Evolutionary conservation across 164 flowering plant genomes (phyloP).

Genomic region (Saururus chinensis): DNA sequence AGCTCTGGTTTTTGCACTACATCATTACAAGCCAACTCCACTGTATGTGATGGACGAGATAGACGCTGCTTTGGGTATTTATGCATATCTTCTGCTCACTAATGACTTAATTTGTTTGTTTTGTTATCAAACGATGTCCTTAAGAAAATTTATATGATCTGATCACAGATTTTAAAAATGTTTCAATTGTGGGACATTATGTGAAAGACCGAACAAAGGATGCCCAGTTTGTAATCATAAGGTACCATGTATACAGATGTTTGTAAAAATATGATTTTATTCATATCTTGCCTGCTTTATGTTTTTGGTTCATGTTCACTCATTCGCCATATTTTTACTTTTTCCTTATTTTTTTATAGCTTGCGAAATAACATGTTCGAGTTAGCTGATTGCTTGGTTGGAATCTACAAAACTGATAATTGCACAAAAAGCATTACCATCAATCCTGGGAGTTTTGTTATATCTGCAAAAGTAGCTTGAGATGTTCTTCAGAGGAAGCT

Average conservation of each 20-base stretch:
- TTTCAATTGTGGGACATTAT: constrained; percentile 96
- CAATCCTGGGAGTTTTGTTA: constrained; percentile 68
- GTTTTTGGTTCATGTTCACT: no score
- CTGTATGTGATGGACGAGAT: constrained; percentile 99
- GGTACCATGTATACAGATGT: constrained; percentile 21
- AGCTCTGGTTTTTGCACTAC: constrained; percentile 96
- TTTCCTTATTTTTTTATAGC: constrained; percentile 31
- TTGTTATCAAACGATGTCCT: no score
- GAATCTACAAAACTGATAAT: constrained; percentile 90
- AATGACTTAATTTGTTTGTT: not conserved
- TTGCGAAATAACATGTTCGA: constrained; percentile 96
- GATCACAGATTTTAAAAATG: constrained; percentile 86
- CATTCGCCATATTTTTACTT: no score
- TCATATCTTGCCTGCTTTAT: no score
- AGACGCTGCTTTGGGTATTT: constrained; percentile 94
- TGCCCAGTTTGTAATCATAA: constrained; percentile 93
- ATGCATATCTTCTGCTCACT: not conserved
- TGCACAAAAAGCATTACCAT: constrained; percentile 98
- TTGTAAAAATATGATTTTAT: no score
- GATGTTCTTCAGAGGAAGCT: not conserved
- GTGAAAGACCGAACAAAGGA: constrained; percentile 97
- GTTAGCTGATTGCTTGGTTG: constrained; percentile 92
- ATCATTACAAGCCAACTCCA: constrained; percentile 99
- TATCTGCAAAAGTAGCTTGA: constrained; percentile 49
- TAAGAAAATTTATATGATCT: constrained; percentile 1